Conservation (phyloP, 2,329 filamentous ascomycete genomes). For the Stemphylium vesicarium region DNA sequence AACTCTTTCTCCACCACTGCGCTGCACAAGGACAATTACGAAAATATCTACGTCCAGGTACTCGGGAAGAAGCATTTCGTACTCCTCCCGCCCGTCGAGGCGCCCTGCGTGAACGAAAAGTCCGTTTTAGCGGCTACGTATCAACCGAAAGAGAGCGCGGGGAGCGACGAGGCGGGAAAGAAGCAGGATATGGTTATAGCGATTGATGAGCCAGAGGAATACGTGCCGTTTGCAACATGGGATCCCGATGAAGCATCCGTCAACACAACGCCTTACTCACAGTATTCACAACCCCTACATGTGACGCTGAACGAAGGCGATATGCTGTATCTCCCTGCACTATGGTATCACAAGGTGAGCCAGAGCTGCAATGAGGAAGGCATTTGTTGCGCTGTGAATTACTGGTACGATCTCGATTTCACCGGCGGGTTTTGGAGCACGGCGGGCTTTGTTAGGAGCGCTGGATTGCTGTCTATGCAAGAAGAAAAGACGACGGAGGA, state of each 20-base stretch:
- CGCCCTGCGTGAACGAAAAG: constrained; percentile 72
- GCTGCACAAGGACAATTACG: constrained; percentile 82
- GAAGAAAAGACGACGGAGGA: neutral
- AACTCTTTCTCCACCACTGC: constrained; percentile 71
- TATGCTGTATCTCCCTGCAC: constrained; percentile 80
- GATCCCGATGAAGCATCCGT: constrained; percentile 67
- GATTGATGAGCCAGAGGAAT: constrained; percentile 47
- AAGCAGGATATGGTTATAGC: constrained; percentile 35
- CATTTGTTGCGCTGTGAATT: constrained; percentile 80
- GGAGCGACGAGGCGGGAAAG: constrained; percentile 16
- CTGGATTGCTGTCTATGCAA: constrained; percentile 32
- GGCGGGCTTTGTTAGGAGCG: constrained; percentile 57
- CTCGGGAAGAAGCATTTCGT: constrained; percentile 76
- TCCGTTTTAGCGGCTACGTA: constrained; percentile 66
- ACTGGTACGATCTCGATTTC: constrained; percentile 87
- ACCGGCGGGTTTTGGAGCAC: constrained; percentile 70
- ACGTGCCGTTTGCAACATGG: constrained; percentile 74
- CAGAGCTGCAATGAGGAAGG: constrained; percentile 73
- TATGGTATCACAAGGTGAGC: constrained; percentile 84
- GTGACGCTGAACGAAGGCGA: constrained; percentile 75
- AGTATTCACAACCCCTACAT: constrained; percentile 65
- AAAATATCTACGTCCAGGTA: constrained; percentile 83
- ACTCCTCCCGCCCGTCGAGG: constrained; percentile 73
- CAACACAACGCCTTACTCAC: constrained; percentile 63
- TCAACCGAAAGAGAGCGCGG: constrained; percentile 11